These are phyloP conservation scores for Epithele typhae DNA, from an alignment of 768 basidiomycete genomes.

Conservation along the genomic window DNA sequence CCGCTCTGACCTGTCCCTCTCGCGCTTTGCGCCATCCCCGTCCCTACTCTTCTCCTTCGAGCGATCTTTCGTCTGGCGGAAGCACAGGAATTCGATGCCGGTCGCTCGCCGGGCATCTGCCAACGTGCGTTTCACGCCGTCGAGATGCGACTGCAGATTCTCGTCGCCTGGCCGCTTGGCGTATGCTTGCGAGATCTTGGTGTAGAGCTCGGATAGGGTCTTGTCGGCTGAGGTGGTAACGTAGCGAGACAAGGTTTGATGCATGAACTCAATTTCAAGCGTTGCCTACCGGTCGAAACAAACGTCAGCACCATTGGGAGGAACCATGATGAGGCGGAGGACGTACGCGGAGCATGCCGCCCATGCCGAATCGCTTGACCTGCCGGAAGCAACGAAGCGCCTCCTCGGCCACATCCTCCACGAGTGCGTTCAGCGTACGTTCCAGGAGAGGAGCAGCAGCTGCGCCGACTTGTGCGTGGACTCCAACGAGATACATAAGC, in stretches of 20 bases:
- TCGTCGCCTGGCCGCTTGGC: slow-evolving; percentile 79
- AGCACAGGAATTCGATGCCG: slow-evolving; percentile 93
- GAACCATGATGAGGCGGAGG: neutral
- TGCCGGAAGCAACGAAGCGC: slow-evolving; percentile 84
- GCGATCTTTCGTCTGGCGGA: slow-evolving; percentile 63
- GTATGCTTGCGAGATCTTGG: slow-evolving; percentile 92
- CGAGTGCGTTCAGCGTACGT: slow-evolving; percentile 74
- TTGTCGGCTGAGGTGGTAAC: slow-evolving; percentile 77
- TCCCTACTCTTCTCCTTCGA: slow-evolving; percentile 15
- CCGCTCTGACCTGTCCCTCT: too few relatives aligned
- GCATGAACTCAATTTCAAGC: slow-evolving; percentile 98
- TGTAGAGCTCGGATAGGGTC: slow-evolving; percentile 88
- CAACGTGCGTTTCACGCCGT: slow-evolving; percentile 87
- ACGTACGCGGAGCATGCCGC: slow-evolving; percentile 93
- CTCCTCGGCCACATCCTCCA: slow-evolving; percentile 79
- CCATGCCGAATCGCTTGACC: slow-evolving; percentile 92
- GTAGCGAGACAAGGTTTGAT: slow-evolving; percentile 89
- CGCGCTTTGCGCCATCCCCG: too few relatives aligned
- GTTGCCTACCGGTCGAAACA: slow-evolving; percentile 67
- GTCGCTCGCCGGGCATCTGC: slow-evolving; percentile 87
- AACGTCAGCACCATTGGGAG: neutral
- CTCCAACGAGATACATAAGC: slow-evolving; percentile 82
- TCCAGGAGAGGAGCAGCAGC: slow-evolving; percentile 77
- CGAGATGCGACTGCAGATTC: slow-evolving; percentile 82
- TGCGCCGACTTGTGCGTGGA: slow-evolving; percentile 87